phyloP scores from a whole-genome alignment of 2,329 filamentous ascomycete genomes.

The Aspergillus fijiensis region DNA sequence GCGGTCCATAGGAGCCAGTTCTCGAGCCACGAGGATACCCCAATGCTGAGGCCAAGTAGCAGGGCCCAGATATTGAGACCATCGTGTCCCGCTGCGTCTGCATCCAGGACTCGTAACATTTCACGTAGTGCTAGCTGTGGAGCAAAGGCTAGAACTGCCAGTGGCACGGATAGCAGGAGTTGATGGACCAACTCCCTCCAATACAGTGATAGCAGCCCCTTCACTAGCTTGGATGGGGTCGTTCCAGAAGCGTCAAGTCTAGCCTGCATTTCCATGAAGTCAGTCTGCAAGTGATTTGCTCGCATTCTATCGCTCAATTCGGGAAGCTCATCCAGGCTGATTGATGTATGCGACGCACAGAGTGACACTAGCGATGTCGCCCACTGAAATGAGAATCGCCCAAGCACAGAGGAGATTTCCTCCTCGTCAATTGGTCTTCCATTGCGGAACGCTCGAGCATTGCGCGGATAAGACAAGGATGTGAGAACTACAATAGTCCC shows the following conservation, averaged over 20 bases:
- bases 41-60: background rate
- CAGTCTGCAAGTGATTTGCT: background rate
- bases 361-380: background rate
- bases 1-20: conserved; percentile 8
- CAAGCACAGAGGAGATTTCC: background rate
- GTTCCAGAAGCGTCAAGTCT: too few species aligned
- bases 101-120: background rate
- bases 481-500: background rate
- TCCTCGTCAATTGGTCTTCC: background rate
- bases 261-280: background rate
- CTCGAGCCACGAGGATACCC: conserved; percentile 4
- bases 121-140: conserved; percentile 2
- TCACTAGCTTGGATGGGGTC: background rate
- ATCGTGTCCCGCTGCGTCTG: background rate
- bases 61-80: background rate
- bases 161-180: background rate
- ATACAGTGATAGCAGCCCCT: background rate
- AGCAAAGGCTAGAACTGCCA: background rate
- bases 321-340: background rate
- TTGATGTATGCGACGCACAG: background rate
- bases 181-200: background rate
- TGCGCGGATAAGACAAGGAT: background rate
- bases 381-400: background rate
- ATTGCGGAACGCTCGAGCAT: background rate
- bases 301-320: background rate